A percentile compares a stretch with the other conserved stretches of the same genome.
These are phyloP conservation scores for Corchorus olitorius DNA, from an alignment of 345 rosid genomes.

Conservation along the genomic window DNA sequence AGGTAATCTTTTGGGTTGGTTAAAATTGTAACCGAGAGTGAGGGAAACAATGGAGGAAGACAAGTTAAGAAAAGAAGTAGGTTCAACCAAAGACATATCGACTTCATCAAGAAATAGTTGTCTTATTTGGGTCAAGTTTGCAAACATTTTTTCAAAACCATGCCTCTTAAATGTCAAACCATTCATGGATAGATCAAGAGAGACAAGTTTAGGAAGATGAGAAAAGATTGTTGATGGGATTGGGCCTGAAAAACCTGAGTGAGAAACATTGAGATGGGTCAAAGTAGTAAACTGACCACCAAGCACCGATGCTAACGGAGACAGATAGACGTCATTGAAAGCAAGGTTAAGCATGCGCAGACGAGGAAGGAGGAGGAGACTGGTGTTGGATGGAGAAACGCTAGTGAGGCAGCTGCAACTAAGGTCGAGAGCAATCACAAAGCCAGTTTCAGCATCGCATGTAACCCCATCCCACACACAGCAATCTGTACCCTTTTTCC, in stretches of 20 bases:
- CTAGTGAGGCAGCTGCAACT: conserved; percentile 18
- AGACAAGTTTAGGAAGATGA: conserved; percentile 1
- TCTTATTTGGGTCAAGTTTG: conserved; percentile 1
- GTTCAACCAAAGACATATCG: conserved; percentile 5
- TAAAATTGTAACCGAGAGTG: no score
- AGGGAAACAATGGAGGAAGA: conserved; percentile 5
- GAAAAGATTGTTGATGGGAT: conserved; percentile 23
- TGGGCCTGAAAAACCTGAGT: background rate
- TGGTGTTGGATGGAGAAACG: background rate
- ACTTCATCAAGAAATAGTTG: background rate
- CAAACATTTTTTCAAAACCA: background rate
- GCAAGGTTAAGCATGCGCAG: conserved; percentile 21
- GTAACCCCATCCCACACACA: conserved; percentile 35
- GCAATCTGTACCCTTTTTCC: conserved; percentile 12
- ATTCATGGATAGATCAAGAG: background rate
- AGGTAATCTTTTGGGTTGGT: no score
- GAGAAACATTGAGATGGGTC: conserved; percentile 28
- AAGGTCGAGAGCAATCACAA: conserved; percentile 33
- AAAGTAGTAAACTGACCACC: background rate
- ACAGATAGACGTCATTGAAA: conserved; percentile 16
- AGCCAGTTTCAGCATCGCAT: conserved; percentile 9
- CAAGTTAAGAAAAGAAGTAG: conserved; percentile 10
- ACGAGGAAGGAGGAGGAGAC: conserved; percentile 16
- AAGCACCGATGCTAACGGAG: conserved; percentile 17
- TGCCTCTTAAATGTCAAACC: background rate